Conservation (phyloP, 345 rosid genomes). For the Eucalyptus regnans region DNA sequence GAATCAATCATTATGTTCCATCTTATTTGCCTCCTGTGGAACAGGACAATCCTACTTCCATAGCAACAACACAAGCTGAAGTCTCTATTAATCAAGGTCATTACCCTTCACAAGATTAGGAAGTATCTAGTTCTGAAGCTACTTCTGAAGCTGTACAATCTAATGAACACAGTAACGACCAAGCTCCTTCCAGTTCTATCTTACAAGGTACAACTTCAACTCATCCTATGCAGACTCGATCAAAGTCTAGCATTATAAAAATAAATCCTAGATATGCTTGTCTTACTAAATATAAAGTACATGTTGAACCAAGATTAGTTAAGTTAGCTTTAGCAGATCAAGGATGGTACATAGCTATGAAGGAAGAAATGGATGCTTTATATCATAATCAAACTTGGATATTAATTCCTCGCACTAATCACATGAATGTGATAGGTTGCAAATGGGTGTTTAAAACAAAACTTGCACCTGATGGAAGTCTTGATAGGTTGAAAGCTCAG, state of each 20-base stretch:
- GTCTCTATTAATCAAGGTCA: too few relatives aligned
- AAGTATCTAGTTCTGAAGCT: too few relatives aligned
- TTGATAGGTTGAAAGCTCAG: not conserved
- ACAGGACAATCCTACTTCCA: too few relatives aligned
- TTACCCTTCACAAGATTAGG: too few relatives aligned
- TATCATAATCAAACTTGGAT: rapidly evolving
- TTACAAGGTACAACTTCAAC: too few relatives aligned
- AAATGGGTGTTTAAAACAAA: not conserved
- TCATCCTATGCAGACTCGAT: not conserved
- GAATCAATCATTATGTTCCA: too few relatives aligned
- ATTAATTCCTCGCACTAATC: not conserved
- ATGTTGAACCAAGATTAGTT: rapidly evolving
- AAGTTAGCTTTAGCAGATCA: too few relatives aligned
- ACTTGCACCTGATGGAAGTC: not conserved
- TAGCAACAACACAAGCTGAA: too few relatives aligned
- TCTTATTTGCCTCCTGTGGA: too few relatives aligned
- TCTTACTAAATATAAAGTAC: not conserved
- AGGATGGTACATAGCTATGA: too few relatives aligned
- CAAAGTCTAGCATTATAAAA: not conserved
- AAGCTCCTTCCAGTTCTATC: not conserved
- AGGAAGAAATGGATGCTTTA: not conserved
- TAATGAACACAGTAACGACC: too few relatives aligned
- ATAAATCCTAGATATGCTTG: not conserved
- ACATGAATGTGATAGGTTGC: not conserved
- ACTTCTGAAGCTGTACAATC: too few relatives aligned